These are phyloP conservation scores for Aquanectria penicillioides DNA, from an alignment of 2,329 filamentous ascomycete genomes.

Conservation along the genomic window DNA sequence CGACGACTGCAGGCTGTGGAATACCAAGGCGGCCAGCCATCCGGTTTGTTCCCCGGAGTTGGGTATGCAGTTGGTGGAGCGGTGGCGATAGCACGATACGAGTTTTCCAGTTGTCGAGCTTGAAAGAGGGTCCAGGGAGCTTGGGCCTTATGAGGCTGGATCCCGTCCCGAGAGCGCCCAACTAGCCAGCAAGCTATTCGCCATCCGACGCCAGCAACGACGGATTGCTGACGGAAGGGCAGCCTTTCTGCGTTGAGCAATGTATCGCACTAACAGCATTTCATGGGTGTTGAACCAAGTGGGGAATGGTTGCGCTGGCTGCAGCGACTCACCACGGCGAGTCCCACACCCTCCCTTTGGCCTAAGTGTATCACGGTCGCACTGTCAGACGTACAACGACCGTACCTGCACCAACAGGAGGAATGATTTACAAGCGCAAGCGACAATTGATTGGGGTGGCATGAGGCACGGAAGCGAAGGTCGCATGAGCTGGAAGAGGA, in stretches of 20 bases:
- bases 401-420: slow-evolving; percentile 31
- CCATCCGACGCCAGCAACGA: slow-evolving; percentile 13
- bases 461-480: slow-evolving; percentile 20
- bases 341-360: slow-evolving; percentile 30
- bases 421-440: slow-evolving; percentile 27
- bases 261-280: slow-evolving; percentile 33
- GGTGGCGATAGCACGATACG: slow-evolving; percentile 26
- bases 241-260: slow-evolving; percentile 24
- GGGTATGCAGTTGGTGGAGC: slow-evolving; percentile 12
- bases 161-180: slow-evolving; percentile 14
- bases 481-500: slow-evolving; percentile 2
- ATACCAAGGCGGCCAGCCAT: slow-evolving; percentile 5
- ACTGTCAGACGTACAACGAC: slow-evolving; percentile 36
- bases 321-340: slow-evolving; percentile 32
- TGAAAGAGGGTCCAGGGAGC: slow-evolving; percentile 24
- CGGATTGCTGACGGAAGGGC: slow-evolving; percentile 3
- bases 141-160: slow-evolving; percentile 30
- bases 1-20: slow-evolving; percentile 1
- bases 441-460: slow-evolving; percentile 26
- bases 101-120: slow-evolving; percentile 21
- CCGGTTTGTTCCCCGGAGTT: slow-evolving; percentile 32
- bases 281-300: slow-evolving; percentile 28
- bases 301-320: slow-evolving; percentile 31
- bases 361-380: slow-evolving; percentile 36
- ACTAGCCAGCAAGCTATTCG: not conserved